Base-by-base conservation (phyloP, 1,284 basidiomycete genomes). In the Phellinidium pouzarii region DNA sequence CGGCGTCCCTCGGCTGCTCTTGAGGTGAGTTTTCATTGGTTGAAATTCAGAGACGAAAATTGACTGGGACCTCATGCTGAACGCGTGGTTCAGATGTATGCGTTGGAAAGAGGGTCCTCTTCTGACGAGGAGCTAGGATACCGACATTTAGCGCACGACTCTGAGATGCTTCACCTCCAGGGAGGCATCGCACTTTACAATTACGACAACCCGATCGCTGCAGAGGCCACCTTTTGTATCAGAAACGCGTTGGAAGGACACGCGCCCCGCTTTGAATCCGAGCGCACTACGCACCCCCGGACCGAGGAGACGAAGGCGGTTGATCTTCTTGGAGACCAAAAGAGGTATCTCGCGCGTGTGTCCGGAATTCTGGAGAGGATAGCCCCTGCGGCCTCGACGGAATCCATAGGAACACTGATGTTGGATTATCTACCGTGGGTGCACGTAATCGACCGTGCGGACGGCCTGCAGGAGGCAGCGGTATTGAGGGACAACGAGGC, bases 361-460 rank as follows among this genome's bases (percentile, higher is more conserved):
- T 53, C 51, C 52, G 47, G 43, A 20, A 75, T 79, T 57, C 66
- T 77, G 48, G 71, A 70, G 51, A 63, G 67, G 17, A 57, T 69
- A 29, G 66, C 76, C 43, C 65, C 68, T 63, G 56, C 61, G 8
- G 58, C 66, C 8, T 56, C 66, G 46, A 66, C 74, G 54, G 64
- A 76, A 51, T 71, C 73, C 40, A 68, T 72, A 34, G 62, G 65
- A 23, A 69, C 72, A 57, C 67, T 82, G 46, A 71, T 78, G 60
- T 65, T 84, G 60, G 88, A 94, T 47, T 87, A 90, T 64, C 71
- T 80, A 57, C 85, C 92, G 23, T 78, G 76, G 66, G 69, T 93
- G 40, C 74, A 83, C 52, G 61, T 70, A 52, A 87, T 95, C 66
- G 89, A 92, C 59, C 64, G 56, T 54, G 62, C 50, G 40, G 63